Base-by-base conservation (phyloP, 73 alveolate genomes). In the Blepharisma japonicum region DNA sequence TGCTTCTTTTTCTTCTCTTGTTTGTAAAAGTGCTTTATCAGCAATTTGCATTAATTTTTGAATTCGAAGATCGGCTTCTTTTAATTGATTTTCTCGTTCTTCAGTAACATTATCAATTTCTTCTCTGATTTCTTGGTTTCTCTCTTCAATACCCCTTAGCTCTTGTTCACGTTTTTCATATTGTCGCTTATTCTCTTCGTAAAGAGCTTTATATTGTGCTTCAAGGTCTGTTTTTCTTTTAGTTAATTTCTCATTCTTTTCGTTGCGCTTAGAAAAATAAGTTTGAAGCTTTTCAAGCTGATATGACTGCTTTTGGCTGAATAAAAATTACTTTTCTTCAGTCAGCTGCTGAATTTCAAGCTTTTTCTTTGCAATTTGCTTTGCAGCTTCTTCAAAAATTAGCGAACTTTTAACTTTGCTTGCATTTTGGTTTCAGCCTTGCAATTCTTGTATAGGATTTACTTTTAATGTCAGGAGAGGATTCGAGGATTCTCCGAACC, bases 311-410 rank as follows among this genome's bases (percentile, higher is more conserved):
- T 25, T 14, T 11, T n/a, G 47, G 23, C 74, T 61, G 47, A 2
- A 14, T 61, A 61, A 61, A 61, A 20, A 25, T 61, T 25, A 61
- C 74, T 61, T 61, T 25, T 61, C 74, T 61, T 61, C 74, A 61
- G 49, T 20, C 0, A 61, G 74, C 18, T 14, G 47, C 46, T 61
- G 74, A 4, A 61, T 61, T 8, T 61, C 74, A 25, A 61, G 14
- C 23, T 61, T 61, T 25, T 61, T 61, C 74, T 61, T 61, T 8
- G 74, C 74, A 5, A 61, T 61, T 20, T 9, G n/a, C 5, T 61
- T 61, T 11, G 74, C 74, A 48, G 74, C 74, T 61, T 61, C 74
- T 61, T 61, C 47, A 20, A 61, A 14, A 9, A 61, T 8, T 8
- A 61, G 23, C 18, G 74, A 61, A 25, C 23, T 61, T 61, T 61